phyloP scores from a whole-genome alignment of 495 filamentous ascomycete species.

The Xylaria acuta region DNA sequence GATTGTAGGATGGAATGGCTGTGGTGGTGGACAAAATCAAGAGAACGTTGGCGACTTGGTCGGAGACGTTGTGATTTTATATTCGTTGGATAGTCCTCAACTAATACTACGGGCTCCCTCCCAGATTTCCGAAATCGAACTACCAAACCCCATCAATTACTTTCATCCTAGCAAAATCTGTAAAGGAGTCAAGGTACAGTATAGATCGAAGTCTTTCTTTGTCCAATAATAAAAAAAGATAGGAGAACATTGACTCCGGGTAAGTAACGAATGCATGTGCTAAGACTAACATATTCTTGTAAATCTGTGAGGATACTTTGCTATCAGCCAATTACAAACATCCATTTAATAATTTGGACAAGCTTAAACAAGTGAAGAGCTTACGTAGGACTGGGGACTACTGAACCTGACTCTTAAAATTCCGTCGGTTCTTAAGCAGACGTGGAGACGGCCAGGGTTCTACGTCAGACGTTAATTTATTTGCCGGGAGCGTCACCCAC shows the following conservation, averaged over 20 bases:
- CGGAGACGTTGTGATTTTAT: slow-evolving; percentile 1
- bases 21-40: not conserved
- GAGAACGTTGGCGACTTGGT: not conserved
- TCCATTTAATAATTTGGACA: not conserved
- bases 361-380: not conserved
- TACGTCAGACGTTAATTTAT: slow-evolving; percentile 7
- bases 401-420: not conserved
- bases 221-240: not conserved
- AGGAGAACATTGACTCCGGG: not conserved
- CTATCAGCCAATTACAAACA: not conserved
- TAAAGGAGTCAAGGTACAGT: not conserved
- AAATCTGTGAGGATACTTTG: not conserved
- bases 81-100: not conserved
- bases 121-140: not conserved
- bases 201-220: not conserved
- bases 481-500: slow-evolving; percentile 3
- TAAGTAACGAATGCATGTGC: not conserved
- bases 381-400: slow-evolving; percentile 1
- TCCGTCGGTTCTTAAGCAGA: not conserved
- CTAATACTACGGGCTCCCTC: not conserved
- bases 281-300: not conserved
- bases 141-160: not conserved
- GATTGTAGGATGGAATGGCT: not conserved
- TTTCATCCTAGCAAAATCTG: not conserved
- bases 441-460: not conserved